Evolutionary conservation across 441 rosid genomes (phyloP).

Genomic region (Pelargonium cotyledonis): DNA sequence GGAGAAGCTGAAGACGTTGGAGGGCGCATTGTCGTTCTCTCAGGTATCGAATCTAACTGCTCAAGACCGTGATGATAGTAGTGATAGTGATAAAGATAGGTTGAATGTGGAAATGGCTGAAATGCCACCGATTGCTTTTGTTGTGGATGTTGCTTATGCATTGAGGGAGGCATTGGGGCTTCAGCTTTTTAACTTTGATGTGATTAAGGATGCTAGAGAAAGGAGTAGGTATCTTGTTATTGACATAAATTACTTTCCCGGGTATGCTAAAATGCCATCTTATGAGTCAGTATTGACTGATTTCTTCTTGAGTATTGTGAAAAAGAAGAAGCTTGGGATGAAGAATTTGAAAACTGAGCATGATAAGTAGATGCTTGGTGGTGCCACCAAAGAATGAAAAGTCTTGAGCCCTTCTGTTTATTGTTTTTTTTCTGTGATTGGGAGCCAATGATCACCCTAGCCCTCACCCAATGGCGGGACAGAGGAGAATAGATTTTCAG

Average conservation of each 20-base stretch:
- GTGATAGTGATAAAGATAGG: constrained; percentile 21
- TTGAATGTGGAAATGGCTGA: constrained; percentile 42
- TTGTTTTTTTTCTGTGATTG: background rate
- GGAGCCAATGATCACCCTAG: background rate
- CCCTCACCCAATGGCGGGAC: background rate
- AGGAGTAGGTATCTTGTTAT: constrained; percentile 48
- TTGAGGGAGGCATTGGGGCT: constrained; percentile 48
- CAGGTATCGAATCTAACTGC: constrained; percentile 53
- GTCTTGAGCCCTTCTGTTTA: background rate
- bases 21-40: constrained; percentile 55
- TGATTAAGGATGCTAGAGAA: constrained; percentile 58
- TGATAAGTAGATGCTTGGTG: background rate
- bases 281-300: constrained; percentile 58
- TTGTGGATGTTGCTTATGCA: constrained; percentile 46
- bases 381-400: no score
- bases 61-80: constrained; percentile 18
- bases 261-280: constrained; percentile 66
- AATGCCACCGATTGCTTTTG: constrained; percentile 53
- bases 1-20: constrained; percentile 37
- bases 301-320: constrained; percentile 45
- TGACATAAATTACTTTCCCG: constrained; percentile 82
- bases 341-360: no score
- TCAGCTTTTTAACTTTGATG: constrained; percentile 65
- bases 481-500: background rate
- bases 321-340: constrained; percentile 15